Evolutionary conservation across 148 eudicot species (phyloP).

Genomic region (Camellia lanceoleosa): DNA sequence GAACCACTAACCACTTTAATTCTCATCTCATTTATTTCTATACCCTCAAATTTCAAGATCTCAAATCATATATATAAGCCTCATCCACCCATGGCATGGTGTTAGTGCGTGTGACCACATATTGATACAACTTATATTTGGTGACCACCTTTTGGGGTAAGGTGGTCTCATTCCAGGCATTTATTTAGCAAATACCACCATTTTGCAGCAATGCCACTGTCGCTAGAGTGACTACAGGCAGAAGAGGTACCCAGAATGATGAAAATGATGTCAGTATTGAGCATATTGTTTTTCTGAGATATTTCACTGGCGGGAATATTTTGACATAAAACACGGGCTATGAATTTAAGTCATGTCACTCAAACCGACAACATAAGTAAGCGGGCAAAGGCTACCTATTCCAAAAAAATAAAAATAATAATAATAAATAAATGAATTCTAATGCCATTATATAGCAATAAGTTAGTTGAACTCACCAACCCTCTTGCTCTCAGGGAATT

Average conservation of each 20-base stretch:
- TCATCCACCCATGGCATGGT: neutral
- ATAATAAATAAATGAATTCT: neutral
- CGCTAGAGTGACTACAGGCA: neutral
- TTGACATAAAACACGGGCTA: neutral
- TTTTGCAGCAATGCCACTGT: neutral
- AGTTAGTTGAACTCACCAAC: slow-evolving; percentile 68
- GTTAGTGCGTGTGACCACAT: neutral
- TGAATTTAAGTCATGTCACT: neutral
- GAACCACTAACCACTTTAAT: neutral
- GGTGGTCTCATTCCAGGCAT: neutral
- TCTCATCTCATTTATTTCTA: neutral
- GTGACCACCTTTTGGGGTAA: neutral
- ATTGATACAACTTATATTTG: neutral
- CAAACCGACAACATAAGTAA: slow-evolving; percentile 1
- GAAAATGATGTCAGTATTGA: neutral
- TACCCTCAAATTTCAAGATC: neutral
- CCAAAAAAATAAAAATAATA: neutral
- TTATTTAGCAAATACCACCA: neutral
- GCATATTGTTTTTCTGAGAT: neutral
- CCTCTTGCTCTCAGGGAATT: slow-evolving; percentile 87
- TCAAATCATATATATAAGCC: neutral
- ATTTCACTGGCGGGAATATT: neutral
- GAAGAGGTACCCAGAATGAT: neutral
- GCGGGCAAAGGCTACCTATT: neutral
- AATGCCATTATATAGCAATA: neutral